Evolutionary conservation across 257 asterid species (phyloP), one percentile per base, ranked within the genome.

Genomic region (Coffea canephora): DNA sequence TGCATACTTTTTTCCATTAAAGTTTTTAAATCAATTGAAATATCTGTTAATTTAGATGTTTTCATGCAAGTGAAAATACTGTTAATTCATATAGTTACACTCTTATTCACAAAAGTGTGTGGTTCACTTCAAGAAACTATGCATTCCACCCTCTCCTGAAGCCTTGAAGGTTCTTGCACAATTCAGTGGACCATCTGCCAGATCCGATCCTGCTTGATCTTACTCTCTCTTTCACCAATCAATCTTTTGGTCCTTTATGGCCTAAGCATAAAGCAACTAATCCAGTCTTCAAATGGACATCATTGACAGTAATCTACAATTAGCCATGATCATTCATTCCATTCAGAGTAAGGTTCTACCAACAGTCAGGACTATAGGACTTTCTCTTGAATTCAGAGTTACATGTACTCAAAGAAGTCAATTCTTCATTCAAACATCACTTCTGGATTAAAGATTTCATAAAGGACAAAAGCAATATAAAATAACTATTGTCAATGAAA

Each of bases 401-500:
- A 25, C 49, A 8, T 18, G 49, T 48, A 34, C n/a, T 48, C 62
- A 48, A 57, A 71, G 76, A 71, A 48, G 76, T 71, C 57, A 71
- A 52, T 71, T 71, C 8, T 19, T 57, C 64, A 6, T 48, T 61
- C 12, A 25, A 71, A 46, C 16, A 43, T 71, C 57, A 46, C 25
- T 52, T 52, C 27, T 61, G n/a, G 6, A 12, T 54, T 48, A 34
- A 19, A 46, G 34, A 46, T 48, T 49, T 27, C 25, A 46, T 41
- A 69, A 81, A 31, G 31, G 34, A n/a, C 39, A 48, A 10, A 46
- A 65, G 27, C 39, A 13, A 52, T 18, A 39, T 39, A 66, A 72
- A 69, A 54, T 43, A 16, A 74, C 36, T 39, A 25, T 67, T 14
- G 75, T 77, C 36, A 73, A 71, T 49, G 71, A 75, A 81, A 79